These are phyloP conservation scores for Populus nigra DNA, from an alignment of 345 rosid genomes.

Conservation along the genomic window DNA sequence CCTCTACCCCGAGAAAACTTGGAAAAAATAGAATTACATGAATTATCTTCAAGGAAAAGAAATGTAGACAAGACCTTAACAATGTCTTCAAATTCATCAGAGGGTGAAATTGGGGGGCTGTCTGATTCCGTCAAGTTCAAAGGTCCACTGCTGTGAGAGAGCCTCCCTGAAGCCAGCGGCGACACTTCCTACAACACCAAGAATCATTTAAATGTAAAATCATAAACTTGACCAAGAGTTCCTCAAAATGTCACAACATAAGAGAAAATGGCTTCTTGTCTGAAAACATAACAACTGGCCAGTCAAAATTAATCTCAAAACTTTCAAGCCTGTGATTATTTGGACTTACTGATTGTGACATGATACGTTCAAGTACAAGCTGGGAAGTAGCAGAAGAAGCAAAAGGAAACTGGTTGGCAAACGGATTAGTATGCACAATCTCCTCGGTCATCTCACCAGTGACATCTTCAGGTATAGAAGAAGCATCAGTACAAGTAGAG, in stretches of 20 bases:
- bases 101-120: conserved; percentile 81
- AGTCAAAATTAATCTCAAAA: not conserved
- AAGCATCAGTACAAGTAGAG: conserved; percentile 23
- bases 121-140: conserved; percentile 60
- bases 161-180: conserved; percentile 88
- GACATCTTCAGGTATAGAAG: conserved; percentile 61
- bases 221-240: not conserved
- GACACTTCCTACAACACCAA: conserved; percentile 67
- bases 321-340: not conserved
- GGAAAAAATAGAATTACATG: not conserved
- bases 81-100: conserved; percentile 88
- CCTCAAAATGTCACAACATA: not conserved
- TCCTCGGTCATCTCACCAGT: conserved; percentile 31
- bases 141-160: conserved; percentile 94
- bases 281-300: not conserved
- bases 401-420: conserved; percentile 53
- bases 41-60: not conserved
- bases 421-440: not conserved
- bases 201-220: not conserved
- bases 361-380: conserved; percentile 90
- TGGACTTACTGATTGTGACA: conserved; percentile 77
- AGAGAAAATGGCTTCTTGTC: not conserved
- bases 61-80: conserved; percentile 51
- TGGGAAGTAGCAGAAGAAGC: conserved; percentile 78
- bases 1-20: not conserved